These are phyloP conservation scores for Lecanosticta acicola DNA, from an alignment of 2,329 filamentous ascomycete species.

Conservation along the genomic window DNA sequence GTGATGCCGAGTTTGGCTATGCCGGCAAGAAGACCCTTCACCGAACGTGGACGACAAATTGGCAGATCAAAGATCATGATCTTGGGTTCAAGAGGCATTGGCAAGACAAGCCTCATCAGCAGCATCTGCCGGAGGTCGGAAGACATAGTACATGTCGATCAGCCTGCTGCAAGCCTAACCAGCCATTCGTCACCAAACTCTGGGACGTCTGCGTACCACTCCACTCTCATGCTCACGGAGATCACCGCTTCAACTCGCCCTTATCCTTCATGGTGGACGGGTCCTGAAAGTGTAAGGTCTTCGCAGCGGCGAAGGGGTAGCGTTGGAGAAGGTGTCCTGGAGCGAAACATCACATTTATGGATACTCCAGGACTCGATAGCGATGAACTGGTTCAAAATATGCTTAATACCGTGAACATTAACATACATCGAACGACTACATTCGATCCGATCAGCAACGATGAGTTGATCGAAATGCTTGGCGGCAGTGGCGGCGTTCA, in stretches of 20 bases:
- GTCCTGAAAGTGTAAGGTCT: constrained; percentile 59
- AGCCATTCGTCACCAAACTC: constrained; percentile 18
- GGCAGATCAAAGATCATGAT: constrained; percentile 86
- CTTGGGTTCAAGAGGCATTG: constrained; percentile 70
- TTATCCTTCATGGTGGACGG: constrained; percentile 85
- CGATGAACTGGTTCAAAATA: constrained; percentile 43
- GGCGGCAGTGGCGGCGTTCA: constrained; percentile 77
- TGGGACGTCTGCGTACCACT: constrained; percentile 11
- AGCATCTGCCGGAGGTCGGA: constrained; percentile 80
- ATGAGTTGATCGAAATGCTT: constrained; percentile 69
- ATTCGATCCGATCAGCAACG: constrained; percentile 59
- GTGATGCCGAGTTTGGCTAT: constrained; percentile 96
- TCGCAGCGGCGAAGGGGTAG: constrained; percentile 53
- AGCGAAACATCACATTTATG: constrained; percentile 89
- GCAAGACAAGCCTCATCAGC: constrained; percentile 85
- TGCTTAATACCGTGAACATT: constrained; percentile 61
- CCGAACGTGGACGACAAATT: constrained; percentile 73
- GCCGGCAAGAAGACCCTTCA: constrained; percentile 83
- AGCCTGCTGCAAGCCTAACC: constrained; percentile 31
- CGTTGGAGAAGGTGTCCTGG: constrained; percentile 68
- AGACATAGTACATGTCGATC: constrained; percentile 90
- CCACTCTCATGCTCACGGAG: constrained; percentile 32
- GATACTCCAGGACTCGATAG: constrained; percentile 66
- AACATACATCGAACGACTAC: constrained; percentile 60
- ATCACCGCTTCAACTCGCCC: constrained; percentile 48